Evolutionary conservation across 2,329 filamentous ascomycete genomes (phyloP).

Genomic region (Sarocladium kiliense): DNA sequence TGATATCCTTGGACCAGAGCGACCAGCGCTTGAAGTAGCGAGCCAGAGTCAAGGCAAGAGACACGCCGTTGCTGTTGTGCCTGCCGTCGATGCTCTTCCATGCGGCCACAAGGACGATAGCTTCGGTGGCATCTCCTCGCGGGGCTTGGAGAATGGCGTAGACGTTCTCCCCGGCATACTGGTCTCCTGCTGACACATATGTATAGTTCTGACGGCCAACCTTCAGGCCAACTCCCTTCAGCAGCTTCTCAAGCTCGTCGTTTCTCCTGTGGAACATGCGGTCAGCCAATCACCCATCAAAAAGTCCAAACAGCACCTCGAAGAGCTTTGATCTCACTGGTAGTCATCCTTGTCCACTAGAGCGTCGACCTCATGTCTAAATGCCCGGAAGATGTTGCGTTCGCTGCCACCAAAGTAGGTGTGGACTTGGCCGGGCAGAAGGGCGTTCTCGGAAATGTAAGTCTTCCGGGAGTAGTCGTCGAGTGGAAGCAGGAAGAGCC

Average conservation of each 20-base stretch:
- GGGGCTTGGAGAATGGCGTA: conserved; percentile 93
- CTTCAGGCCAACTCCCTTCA: conserved; percentile 77
- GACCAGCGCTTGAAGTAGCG: conserved; percentile 98
- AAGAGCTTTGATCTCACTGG: conserved; percentile 35
- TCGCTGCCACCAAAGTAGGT: conserved; percentile 97
- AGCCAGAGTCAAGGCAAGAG: conserved; percentile 78
- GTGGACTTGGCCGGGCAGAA: conserved; percentile 92
- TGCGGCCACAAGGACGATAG: conserved; percentile 84
- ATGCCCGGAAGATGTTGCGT: conserved; percentile 89
- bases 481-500: conserved; percentile 85
- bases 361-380: conserved; percentile 73
- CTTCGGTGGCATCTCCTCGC: conserved; percentile 92
- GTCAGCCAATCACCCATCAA: neutral
- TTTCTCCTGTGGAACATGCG: conserved; percentile 44
- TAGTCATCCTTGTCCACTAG: conserved; percentile 49
- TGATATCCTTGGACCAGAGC: conserved; percentile 98
- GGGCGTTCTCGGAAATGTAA: conserved; percentile 96
- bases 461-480: conserved; percentile 87
- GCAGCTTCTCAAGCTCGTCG: conserved; percentile 67
- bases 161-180: conserved; percentile 77
- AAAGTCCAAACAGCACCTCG: neutral
- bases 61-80: conserved; percentile 81
- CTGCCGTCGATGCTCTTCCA: conserved; percentile 78
- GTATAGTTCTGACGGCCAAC: conserved; percentile 83
- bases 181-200: conserved; percentile 72